These are phyloP conservation scores for Chondrus crispus DNA, from an alignment of 23 red algal genomes.

Conservation along the genomic window DNA sequence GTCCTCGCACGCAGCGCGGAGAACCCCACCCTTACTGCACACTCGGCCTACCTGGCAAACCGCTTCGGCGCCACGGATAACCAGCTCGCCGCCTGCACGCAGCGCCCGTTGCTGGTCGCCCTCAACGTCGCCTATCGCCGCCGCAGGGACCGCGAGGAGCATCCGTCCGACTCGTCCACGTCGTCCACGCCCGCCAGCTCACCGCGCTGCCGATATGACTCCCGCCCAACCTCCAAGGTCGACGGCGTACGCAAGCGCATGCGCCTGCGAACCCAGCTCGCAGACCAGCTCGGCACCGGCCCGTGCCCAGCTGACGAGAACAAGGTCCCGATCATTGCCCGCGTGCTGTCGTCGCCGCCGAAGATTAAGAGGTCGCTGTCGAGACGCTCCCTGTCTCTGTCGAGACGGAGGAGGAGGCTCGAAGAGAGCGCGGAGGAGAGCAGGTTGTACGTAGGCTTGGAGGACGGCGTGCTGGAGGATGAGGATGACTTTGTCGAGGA, in stretches of 20 bases:
- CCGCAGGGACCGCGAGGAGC: background rate
- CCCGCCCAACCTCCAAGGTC: background rate
- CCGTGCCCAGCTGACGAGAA: too few species aligned
- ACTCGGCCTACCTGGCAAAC: slow-evolving; percentile 53
- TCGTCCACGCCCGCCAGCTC: background rate
- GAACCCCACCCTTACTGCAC: slow-evolving; percentile 59
- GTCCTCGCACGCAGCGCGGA: slow-evolving; percentile 35
- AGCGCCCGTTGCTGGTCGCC: slow-evolving; percentile 3
- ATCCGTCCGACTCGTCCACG: background rate
- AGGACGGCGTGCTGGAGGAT: too few species aligned
- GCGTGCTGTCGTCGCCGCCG: too few species aligned
- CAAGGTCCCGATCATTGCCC: too few species aligned
- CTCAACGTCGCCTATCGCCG: slow-evolving; percentile 22
- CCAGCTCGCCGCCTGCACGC: slow-evolving; percentile 21
- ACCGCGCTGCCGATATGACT: background rate
- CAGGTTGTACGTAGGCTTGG: too few species aligned
- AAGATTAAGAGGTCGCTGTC: too few species aligned
- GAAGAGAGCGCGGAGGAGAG: too few species aligned
- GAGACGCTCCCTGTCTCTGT: too few species aligned
- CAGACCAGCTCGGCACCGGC: too few species aligned
- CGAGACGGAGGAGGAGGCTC: too few species aligned
- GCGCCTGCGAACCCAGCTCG: background rate
- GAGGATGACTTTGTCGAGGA: too few species aligned
- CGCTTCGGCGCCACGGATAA: slow-evolving; percentile 38
- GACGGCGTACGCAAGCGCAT: background rate